Conservation (phyloP, 208 protist genomes). For the Trichomonas tenax region DNA sequence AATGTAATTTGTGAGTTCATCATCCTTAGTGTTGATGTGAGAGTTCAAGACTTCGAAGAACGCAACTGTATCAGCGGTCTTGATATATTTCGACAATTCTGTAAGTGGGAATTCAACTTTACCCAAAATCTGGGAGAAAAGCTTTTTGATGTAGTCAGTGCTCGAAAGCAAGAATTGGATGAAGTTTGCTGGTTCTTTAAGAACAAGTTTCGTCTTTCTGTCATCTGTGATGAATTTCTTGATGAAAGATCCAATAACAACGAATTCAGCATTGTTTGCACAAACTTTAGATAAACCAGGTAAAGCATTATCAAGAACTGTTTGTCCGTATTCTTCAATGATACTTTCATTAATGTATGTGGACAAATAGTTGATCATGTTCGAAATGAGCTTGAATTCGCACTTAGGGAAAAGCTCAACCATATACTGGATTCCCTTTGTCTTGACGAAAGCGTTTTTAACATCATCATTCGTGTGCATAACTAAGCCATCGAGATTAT, state of each 20-base stretch:
- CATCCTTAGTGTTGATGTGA: neutral
- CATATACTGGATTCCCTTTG: neutral
- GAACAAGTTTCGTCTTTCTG: neutral
- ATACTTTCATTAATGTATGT: neutral
- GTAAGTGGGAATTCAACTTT: neutral
- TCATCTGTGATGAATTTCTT: neutral
- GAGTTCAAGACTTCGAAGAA: neutral
- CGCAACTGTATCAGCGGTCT: neutral
- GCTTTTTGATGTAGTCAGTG: neutral
- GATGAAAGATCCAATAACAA: neutral
- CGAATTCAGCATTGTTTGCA: neutral
- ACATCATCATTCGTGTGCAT: neutral
- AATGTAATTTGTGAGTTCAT: neutral
- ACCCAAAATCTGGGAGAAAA: neutral
- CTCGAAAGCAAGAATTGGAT: neutral
- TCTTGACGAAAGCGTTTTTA: neutral
- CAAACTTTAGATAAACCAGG: neutral
- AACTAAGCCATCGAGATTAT: neutral
- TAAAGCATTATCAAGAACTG: neutral
- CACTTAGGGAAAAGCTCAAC: neutral
- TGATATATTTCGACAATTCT: neutral
- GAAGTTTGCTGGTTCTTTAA: neutral
- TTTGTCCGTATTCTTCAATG: neutral
- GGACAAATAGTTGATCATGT: neutral
- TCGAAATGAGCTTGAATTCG: neutral